Evolutionary conservation across 1,284 basidiomycete genomes (phyloP), one percentile per base, ranked within the genome.

Genomic region (Sporisorium exsertum): DNA sequence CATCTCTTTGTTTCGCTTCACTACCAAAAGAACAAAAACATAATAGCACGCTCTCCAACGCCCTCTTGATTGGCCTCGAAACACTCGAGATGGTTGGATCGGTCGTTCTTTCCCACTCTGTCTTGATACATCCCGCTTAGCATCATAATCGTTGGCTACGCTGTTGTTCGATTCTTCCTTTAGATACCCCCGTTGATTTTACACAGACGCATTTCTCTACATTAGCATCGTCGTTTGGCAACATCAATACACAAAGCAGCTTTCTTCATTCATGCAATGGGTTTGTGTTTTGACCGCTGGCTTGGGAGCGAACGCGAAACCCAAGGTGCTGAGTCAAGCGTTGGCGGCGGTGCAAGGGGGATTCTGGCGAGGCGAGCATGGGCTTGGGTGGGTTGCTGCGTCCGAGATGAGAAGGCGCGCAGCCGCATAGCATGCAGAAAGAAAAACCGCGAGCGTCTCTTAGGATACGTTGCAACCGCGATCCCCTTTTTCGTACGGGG

Each of bases 171-270:
- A 22, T 20, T 20, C 35, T 35, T 10, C 22, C 22, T 18, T 53
- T 53, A 53, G 52, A 53, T 53, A 53, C 52, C 52, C 50, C 18
- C n/a, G 12, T 37, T 13, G 33, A 9, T 50, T 18, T 50, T 50
- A 50, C 20, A 32, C 18, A 52, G 32, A 35, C 20, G 29, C 50
- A 33, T 35, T 43, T 20, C 13, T 22, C 29, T 15, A 12, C 18
- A 3, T 12, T 51, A 32, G 18, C 49, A 26, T 27, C 29, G 13
- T 29, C 27, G 27, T 18, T 29, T 26, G 10, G 12, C n/a, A n/a
- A 26, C 12, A 47, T 12, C 45, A 47, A 47, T 27, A 24, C 13
- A 20, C n/a, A 43, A 9, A 20, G 6, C 33, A 35, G 33, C 33
- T 35, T 32, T n/a, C n/a, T n/a, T n/a, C n/a, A 8, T 35, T 35